Percentiles rank a stretch among this genome's conserved stretches.
phyloP scores from a whole-genome alignment of 2,329 filamentous ascomycete genomes.

The Boeremia exigua region DNA sequence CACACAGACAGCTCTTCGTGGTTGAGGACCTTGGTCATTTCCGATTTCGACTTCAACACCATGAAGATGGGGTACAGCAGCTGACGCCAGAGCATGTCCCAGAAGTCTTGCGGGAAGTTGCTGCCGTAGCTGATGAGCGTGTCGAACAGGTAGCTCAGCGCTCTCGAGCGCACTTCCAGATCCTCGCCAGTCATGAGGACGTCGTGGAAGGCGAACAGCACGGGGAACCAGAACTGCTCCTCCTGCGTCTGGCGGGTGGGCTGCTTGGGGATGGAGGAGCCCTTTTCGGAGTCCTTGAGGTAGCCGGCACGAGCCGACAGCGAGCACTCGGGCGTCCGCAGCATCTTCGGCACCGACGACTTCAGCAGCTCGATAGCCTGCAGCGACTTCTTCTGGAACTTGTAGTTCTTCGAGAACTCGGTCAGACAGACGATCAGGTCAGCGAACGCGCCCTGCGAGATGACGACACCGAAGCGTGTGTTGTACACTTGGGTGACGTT shows the following conservation, averaged over 20 bases:
- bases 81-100: slow-evolving; percentile 98
- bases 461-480: slow-evolving; percentile 92
- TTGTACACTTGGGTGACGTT: slow-evolving; percentile 97
- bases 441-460: slow-evolving; percentile 94
- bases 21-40: slow-evolving; percentile 93
- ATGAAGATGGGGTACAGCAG: slow-evolving; percentile 98
- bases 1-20: slow-evolving; percentile 98
- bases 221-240: slow-evolving; percentile 98
- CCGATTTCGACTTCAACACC: slow-evolving; percentile 92
- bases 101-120: slow-evolving; percentile 91
- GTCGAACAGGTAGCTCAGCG: slow-evolving; percentile 96
- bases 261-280: slow-evolving; percentile 63
- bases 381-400: slow-evolving; percentile 97
- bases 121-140: slow-evolving; percentile 88
- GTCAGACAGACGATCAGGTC: slow-evolving; percentile 96
- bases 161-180: slow-evolving; percentile 86
- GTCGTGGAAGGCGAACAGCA: slow-evolving; percentile 97
- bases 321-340: slow-evolving; percentile 93
- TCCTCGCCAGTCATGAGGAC: slow-evolving; percentile 99
- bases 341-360: slow-evolving; percentile 91
- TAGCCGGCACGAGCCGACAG: slow-evolving; percentile 71
- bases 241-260: slow-evolving; percentile 85
- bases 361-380: slow-evolving; percentile 96
- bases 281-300: slow-evolving; percentile 55
- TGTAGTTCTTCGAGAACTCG: slow-evolving; percentile 98